Percentiles rank a stretch among this genome's conserved stretches.
Conservation (phyloP, 2,329 filamentous ascomycete species). For the Canariomyces notabilis region DNA sequence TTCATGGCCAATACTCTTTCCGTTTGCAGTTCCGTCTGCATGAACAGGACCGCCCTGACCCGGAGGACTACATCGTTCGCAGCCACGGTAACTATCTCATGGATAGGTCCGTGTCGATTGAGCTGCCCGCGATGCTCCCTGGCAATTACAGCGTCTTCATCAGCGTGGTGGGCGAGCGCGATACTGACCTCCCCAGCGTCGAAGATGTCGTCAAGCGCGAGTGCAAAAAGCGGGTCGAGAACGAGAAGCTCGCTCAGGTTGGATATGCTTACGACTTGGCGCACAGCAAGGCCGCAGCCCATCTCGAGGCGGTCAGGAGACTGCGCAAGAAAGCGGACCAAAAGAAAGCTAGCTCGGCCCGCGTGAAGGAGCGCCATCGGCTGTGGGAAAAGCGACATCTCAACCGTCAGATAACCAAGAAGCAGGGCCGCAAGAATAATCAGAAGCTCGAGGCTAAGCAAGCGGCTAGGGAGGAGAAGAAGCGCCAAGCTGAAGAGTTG, state of each 20-base stretch:
- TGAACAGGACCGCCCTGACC: constrained; percentile 35
- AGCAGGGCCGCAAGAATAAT: constrained; percentile 39
- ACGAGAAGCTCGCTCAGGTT: constrained; percentile 70
- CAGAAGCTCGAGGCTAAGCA: constrained; percentile 34
- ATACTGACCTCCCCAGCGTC: constrained; percentile 44
- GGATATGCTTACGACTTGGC: constrained; percentile 67
- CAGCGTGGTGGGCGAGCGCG: constrained; percentile 65
- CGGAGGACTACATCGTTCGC: constrained; percentile 51
- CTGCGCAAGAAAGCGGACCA: constrained; percentile 45
- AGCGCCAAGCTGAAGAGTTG: constrained; percentile 25
- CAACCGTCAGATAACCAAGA: constrained; percentile 35
- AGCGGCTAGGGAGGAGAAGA: constrained; percentile 26
- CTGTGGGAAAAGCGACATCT: constrained; percentile 35
- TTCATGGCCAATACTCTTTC: constrained; percentile 53
- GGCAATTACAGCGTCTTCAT: constrained; percentile 72
- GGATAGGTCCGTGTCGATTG: constrained; percentile 70
- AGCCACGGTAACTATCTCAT: constrained; percentile 54
- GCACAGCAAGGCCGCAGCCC: constrained; percentile 51
- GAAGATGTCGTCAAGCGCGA: constrained; percentile 64
- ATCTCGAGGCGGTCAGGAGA: constrained; percentile 39
- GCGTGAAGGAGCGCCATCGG: constrained; percentile 38
- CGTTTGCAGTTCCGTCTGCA: constrained; percentile 51
- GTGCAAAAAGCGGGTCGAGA: constrained; percentile 60
- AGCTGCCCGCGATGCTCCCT: constrained; percentile 63
- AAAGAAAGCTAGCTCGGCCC: constrained; percentile 42